Base-by-base conservation (phyloP, 768 basidiomycete species). In the Lentinula edodes region DNA sequence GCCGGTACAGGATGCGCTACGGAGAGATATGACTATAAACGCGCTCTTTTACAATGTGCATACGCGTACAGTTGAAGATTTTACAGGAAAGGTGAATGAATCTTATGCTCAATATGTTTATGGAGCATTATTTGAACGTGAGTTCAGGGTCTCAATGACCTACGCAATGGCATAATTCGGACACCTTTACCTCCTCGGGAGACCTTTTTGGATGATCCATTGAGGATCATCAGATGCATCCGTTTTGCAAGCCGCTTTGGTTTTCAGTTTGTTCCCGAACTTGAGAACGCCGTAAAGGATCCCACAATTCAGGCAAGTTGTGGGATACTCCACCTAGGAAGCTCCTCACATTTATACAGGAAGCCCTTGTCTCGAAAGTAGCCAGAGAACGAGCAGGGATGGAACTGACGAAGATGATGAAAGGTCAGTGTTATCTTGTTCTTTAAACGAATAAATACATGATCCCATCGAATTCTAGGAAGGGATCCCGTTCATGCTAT, bases 1-100 rank as follows among this genome's bases (percentile, higher is more conserved):
- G 3, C 95, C 96, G 0, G 69, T 90, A 13, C 83, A 98, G 75
- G 97, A 99, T 71, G 95, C 97, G 2, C 71, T 90, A 52, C 80
- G 97, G 57, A 80, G 97, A 67, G 97, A 99, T 71, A 85, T 90
- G 34, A 98, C 97, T 1, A 97, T 99, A 72, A 99, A 99, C 69
- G 79, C 96, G 0, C 77, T 99, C 6, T 98, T 98, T 75, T 98
- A 95, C 76, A 98, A 99, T 65, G 83, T 99, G 1, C 94, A 97
- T 68, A 87, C 89, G 1, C 83, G 86, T 13, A 66, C 75, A 3
- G 88, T 99, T 2, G 97, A 99, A 69, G 97, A 99, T 70, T 82
- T 82, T 67, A 96, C 94, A 1, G 82, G 80, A 66, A 89, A 87
- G 82, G 93, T 89, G 69, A 35, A 62, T 62, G 34, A 32, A 4